These are phyloP conservation scores for Yamadazyma epiphylla DNA, from an alignment of 1,139 yeast genomes.

Conservation along the genomic window DNA sequence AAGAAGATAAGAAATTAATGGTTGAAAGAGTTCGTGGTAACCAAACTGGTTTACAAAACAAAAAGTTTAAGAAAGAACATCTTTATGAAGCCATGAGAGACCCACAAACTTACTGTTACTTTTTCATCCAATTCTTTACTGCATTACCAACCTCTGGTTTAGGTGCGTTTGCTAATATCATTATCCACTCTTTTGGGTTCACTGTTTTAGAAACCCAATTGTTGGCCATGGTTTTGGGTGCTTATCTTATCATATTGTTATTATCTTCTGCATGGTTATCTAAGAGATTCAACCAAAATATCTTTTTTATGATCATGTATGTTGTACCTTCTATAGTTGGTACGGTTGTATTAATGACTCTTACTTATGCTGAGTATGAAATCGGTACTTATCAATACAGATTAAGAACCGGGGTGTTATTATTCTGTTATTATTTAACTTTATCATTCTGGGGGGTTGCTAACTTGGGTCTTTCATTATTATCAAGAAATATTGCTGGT, in stretches of 20 bases:
- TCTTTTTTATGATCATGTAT: constrained; percentile 21
- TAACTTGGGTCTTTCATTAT: constrained; percentile 26
- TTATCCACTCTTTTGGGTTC: constrained; percentile 36
- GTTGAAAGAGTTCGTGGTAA: constrained; percentile 31
- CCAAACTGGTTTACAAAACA: constrained; percentile 30
- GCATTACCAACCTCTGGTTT: constrained; percentile 40
- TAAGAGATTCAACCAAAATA: constrained; percentile 17
- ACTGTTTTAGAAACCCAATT: constrained; percentile 28
- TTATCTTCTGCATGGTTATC: constrained; percentile 29
- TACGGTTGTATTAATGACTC: constrained; percentile 29
- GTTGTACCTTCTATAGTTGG: constrained; percentile 35
- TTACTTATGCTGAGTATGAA: constrained; percentile 18
- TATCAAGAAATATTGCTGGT: constrained; percentile 26
- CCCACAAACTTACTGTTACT: constrained; percentile 35
- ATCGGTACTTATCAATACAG: constrained; percentile 15
- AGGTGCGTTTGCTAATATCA: constrained; percentile 37
- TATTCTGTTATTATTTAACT: constrained; percentile 26
- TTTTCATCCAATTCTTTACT: constrained; percentile 30
- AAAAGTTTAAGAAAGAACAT: constrained; percentile 24
- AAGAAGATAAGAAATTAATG: constrained; percentile 25
- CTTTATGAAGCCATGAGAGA: constrained; percentile 27
- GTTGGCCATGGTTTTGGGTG: constrained; percentile 39
- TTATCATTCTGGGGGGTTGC: constrained; percentile 26
- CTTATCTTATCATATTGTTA: constrained; percentile 29
- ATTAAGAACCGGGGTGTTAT: constrained; percentile 16